These are phyloP conservation scores for Gomphus sp. DNA, from an alignment of 1,284 basidiomycete genomes.

Conservation along the genomic window DNA sequence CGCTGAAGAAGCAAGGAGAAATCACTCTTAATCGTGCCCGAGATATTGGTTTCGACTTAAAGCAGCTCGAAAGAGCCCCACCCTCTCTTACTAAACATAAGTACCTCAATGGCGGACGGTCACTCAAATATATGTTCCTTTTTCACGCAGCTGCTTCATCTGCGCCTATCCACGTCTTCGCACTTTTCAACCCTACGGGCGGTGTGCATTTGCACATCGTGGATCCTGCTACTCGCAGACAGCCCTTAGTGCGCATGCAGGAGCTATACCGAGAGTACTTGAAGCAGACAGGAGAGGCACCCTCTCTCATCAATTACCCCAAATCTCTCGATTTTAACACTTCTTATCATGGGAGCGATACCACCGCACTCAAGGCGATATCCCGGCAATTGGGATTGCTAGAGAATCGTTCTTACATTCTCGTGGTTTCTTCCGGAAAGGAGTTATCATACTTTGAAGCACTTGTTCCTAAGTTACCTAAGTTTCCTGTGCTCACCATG, in stretches of 20 bases:
- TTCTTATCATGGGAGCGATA: conserved; percentile 74
- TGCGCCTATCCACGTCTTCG: conserved; percentile 82
- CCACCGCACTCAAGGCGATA: conserved; percentile 78
- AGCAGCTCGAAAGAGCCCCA: conserved; percentile 64
- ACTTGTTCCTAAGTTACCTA: conserved; percentile 61
- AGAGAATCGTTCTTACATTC: conserved; percentile 61
- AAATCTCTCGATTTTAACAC: conserved; percentile 62
- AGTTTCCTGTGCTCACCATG: conserved; percentile 88
- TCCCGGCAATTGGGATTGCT: conserved; percentile 78
- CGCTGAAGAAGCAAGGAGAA: conserved; percentile 48
- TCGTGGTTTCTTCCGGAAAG: conserved; percentile 84
- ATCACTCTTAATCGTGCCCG: conserved; percentile 81
- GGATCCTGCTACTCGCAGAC: conserved; percentile 79
- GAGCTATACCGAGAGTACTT: conserved; percentile 62
- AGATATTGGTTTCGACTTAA: conserved; percentile 78
- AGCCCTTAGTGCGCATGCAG: conserved; percentile 70
- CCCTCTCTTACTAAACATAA: conserved; percentile 51
- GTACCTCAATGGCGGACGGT: conserved; percentile 72
- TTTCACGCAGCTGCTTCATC: conserved; percentile 78
- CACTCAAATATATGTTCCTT: conserved; percentile 83
- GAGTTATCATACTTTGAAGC: conserved; percentile 81
- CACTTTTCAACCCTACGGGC: conserved; percentile 74
- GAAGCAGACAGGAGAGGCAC: conserved; percentile 29
- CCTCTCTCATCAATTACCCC: conserved; percentile 55
- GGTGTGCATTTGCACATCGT: conserved; percentile 80